Base-by-base conservation (phyloP, 2,329 filamentous ascomycete genomes). In the Clonostachys rosea region DNA sequence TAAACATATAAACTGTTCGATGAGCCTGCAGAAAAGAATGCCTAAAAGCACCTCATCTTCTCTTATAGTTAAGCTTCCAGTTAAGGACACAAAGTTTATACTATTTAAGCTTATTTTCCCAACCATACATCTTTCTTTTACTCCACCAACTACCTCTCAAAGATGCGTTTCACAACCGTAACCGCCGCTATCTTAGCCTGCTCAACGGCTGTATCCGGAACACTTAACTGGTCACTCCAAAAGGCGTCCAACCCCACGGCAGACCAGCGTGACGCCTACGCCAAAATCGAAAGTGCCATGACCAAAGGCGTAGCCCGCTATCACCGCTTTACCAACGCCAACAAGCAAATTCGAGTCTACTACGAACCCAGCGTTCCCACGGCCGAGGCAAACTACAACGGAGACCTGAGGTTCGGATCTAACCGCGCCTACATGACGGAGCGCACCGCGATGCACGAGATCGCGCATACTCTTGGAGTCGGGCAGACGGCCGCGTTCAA, bases 391-490 rank as follows among this genome's bases (percentile, higher is more conserved):
- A 71, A 58, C 62, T 70, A 64, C 58, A 71, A 67, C 54, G 71
- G 71, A 39, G 66, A 70, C 55, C 59, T 75, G n/a, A 67, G 71
- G 13, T 75, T 75, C 56, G 71, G 71, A 6, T 59, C 63, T 12
- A 62, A 73, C 61, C 56, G 71, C 9, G 51, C 65, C 1, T 75
- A 71, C 61, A 75, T 75, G 72, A 74, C 56, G 43, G 69, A 75
- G 56, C 70, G 72, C 13, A 74, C 70, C 4, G 71, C 72, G 6
- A 60, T 75, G 54, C 72, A 75, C 53, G 72, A 75, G 59, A 73
- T 73, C 40, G 52, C 70, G 3, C 72, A 75, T 54, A 74, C 71
- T 1, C 64, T 75, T 6, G 72, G 72, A 5, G 60, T 75, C n/a
- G 72, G 72, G 0, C 67, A 69, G 59, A 72, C 69, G 5, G 51